phyloP scores from a whole-genome alignment of 352 stramenopile genomes.

The Thraustochytrium striatum region DNA sequence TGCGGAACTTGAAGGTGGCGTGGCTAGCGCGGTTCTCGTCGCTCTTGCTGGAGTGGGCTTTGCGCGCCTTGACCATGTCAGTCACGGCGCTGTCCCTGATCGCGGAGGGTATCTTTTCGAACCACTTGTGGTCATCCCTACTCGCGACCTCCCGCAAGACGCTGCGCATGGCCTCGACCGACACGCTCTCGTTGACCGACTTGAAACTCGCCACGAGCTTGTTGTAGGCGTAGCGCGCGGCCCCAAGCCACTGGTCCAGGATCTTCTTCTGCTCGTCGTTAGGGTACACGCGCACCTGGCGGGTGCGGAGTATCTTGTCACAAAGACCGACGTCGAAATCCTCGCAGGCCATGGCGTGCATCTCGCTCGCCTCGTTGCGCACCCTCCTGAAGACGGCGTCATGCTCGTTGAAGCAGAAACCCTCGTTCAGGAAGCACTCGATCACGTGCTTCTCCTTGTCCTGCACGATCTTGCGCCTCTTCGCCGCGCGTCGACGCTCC shows the following conservation, averaged over 20 bases:
- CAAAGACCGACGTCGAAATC: too few species aligned
- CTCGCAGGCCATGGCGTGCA: background rate
- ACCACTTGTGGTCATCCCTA: background rate
- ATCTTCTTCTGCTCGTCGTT: background rate
- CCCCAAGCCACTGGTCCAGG: background rate
- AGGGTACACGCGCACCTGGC: background rate
- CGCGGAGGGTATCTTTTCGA: background rate
- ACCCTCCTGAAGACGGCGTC: too few species aligned
- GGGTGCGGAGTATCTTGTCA: background rate
- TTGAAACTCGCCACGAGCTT: background rate
- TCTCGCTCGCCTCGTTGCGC: background rate
- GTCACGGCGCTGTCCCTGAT: background rate
- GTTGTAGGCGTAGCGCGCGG: background rate
- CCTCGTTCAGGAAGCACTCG: background rate
- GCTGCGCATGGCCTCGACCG: background rate
- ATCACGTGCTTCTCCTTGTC: background rate
- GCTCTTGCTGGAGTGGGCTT: background rate
- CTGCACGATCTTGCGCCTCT: background rate
- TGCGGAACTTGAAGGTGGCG: conserved; percentile 1
- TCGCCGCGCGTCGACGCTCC: too few species aligned
- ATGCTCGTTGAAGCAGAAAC: too few species aligned
- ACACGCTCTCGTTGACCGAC: background rate
- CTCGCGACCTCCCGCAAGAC: background rate
- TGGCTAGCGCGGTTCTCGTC: background rate
- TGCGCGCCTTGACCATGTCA: background rate